Evolutionary conservation across 2,329 filamentous ascomycete genomes (phyloP), one percentile per base, ranked within the genome.

Genomic region (Aureobasidium pullulans): DNA sequence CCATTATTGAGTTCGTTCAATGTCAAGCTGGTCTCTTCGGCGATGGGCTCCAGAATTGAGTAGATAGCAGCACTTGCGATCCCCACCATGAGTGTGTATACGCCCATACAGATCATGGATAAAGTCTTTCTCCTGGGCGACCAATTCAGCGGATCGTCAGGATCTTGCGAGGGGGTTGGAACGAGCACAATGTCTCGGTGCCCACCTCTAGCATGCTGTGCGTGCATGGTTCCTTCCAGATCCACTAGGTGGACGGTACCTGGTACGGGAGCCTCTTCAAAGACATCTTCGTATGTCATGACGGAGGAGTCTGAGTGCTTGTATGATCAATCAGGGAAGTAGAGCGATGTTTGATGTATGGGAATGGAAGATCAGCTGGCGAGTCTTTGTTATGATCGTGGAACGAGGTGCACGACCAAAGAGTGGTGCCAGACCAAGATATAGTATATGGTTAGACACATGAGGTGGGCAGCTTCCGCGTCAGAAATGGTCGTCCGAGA

Each of bases 41-140:
- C 74, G 40, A 82, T 77, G 10, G 76, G 75, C 5, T 74, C 74
- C 8, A 81, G 69, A 7, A 81, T 76, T 7, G 75, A 77, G 64
- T 81, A 81, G n/a, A 79, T 75, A 8, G 76, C 72, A 1, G 78
- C 74, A 19, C 72, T 72, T 4, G 79, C 73, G 47, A 81, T 77
- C n/a, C 78, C 79, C 13, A 74, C 73, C 68, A 76, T 76, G 44
- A 79, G 71, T 1, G 75, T 76, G 63, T 80, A 81, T n/a, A 78
- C 69, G 63, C 73, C 75, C 53, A 74, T 73, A 60, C 72, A 76
- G 5, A 72, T 67, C 1, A 74, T 75, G 1, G 75, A 75, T 23
- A 77, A 59, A 5, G 72, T 54, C 61, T 79, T 79, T 42, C 76
- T 70, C n/a, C 67, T 64, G 5, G 64, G 67, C n/a, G 72, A 69